Percentiles rank a stretch among this genome's conserved stretches.
These are phyloP conservation scores for Endothia cerciana DNA, from an alignment of 2,329 filamentous ascomycete genomes.

Conservation along the genomic window DNA sequence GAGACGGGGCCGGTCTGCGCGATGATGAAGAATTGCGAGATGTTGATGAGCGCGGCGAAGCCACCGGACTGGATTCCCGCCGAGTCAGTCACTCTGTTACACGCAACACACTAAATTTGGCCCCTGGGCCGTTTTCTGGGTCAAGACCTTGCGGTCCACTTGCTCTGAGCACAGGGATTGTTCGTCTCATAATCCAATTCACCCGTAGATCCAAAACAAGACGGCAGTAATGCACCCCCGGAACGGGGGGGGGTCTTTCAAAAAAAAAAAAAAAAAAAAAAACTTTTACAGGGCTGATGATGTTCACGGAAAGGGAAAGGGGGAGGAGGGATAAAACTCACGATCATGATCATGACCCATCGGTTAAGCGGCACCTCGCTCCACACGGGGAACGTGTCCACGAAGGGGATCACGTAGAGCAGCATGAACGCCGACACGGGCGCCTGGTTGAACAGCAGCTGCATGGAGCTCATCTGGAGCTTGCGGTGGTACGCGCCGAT, in stretches of 20 bases:
- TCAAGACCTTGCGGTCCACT: no score
- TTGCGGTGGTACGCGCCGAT: slow-evolving; percentile 68
- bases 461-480: slow-evolving; percentile 69
- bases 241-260: no score
- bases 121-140: not conserved
- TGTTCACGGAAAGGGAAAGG: not conserved
- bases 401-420: slow-evolving; percentile 67
- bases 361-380: slow-evolving; percentile 51
- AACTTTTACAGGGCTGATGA: not conserved
- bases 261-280: not conserved
- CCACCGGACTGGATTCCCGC: slow-evolving; percentile 56
- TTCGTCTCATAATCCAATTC: no score
- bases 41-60: slow-evolving; percentile 68
- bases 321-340: slow-evolving; percentile 38
- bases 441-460: slow-evolving; percentile 70
- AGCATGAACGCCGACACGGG: slow-evolving; percentile 65
- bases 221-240: no score
- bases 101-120: not conserved
- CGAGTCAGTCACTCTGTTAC: slow-evolving; percentile 21
- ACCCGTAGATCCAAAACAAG: no score
- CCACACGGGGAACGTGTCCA: slow-evolving; percentile 65
- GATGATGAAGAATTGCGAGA: slow-evolving; percentile 66
- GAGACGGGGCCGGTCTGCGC: slow-evolving; percentile 65
- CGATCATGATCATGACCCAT: slow-evolving; percentile 64
- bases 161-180: not conserved